phyloP scores from a whole-genome alignment of 441 rosid species.

The Adansonia gregorii region DNA sequence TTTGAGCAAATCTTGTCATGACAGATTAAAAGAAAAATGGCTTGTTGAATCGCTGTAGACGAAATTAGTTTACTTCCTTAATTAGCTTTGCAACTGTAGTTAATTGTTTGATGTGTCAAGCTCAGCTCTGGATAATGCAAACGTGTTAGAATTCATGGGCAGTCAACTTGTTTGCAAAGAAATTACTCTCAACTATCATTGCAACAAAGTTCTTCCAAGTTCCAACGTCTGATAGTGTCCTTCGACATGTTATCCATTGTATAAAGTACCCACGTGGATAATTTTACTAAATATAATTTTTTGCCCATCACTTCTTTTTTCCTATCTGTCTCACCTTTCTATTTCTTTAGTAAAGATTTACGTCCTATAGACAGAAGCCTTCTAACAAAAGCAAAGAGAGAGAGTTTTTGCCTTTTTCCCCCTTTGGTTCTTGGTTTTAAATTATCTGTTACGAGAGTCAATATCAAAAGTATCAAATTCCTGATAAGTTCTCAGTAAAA shows the following conservation, averaged over 20 bases:
- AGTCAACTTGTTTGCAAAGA: constrained; percentile 15
- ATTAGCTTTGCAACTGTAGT: too few relatives aligned
- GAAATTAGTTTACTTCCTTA: too few relatives aligned
- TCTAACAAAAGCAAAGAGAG: too few relatives aligned
- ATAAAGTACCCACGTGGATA: constrained; percentile 48
- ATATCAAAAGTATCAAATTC: constrained; percentile 8
- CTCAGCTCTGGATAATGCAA: neutral
- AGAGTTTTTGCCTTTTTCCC: neutral
- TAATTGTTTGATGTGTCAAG: too few relatives aligned
- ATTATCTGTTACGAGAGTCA: constrained; percentile 12
- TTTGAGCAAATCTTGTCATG: too few relatives aligned
- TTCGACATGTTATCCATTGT: constrained; percentile 47
- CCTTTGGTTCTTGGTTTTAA: constrained; percentile 15
- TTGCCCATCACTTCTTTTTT: constrained; percentile 8
- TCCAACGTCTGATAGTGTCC: constrained; percentile 18
- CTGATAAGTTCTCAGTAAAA: neutral
- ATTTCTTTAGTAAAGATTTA: constrained; percentile 33
- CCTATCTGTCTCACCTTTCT: constrained; percentile 6
- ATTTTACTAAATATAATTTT: constrained; percentile 14
- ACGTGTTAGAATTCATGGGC: constrained; percentile 11
- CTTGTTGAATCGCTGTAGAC: too few relatives aligned
- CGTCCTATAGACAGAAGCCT: constrained; percentile 23
- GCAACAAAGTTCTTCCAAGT: neutral
- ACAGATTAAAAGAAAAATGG: neutral
- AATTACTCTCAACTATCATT: neutral